These are phyloP conservation scores for Ceratobasidium sp. DNA, from an alignment of 1,284 basidiomycete genomes.

Conservation along the genomic window DNA sequence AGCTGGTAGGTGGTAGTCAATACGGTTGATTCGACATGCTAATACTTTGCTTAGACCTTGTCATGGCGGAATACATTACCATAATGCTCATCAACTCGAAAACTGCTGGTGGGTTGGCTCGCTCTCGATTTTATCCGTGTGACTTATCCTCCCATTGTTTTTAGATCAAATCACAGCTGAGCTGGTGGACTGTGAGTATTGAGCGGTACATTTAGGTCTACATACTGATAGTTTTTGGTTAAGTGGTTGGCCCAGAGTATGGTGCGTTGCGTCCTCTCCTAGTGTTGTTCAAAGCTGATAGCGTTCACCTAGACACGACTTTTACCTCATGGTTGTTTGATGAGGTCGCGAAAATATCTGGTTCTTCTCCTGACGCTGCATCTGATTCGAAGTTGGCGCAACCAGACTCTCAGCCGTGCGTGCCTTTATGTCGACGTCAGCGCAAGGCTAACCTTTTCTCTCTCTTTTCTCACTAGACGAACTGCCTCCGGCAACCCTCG, in stretches of 20 bases:
- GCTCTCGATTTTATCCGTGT: conserved; percentile 10
- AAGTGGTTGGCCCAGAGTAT: conserved; percentile 83
- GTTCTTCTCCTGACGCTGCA: conserved; percentile 8
- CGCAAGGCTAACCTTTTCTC: neutral
- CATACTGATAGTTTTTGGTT: neutral
- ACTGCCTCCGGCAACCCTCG: conserved; percentile 16
- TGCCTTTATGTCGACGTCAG: neutral
- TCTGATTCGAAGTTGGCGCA: neutral
- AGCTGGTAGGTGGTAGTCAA: conserved; percentile 68
- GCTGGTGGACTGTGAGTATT: conserved; percentile 80
- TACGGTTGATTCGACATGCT: too few species aligned
- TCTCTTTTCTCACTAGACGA: neutral
- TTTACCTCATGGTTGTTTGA: conserved; percentile 87
- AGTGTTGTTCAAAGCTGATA: conserved; percentile 26
- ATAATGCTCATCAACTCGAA: conserved; percentile 94
- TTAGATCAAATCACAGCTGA: conserved; percentile 83
- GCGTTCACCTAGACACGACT: conserved; percentile 64
- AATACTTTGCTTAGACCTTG: conserved; percentile 66
- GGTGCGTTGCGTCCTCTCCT: conserved; percentile 58
- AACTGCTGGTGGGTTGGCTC: conserved; percentile 67
- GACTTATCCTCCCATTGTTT: neutral
- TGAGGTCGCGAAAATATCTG: conserved; percentile 68
- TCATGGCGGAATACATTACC: conserved; percentile 91
- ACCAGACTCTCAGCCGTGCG: conserved; percentile 26
- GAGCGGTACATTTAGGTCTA: conserved; percentile 6